Conservation (phyloP, 2,329 filamentous ascomycete species). For the Hypoxylon sp. region DNA sequence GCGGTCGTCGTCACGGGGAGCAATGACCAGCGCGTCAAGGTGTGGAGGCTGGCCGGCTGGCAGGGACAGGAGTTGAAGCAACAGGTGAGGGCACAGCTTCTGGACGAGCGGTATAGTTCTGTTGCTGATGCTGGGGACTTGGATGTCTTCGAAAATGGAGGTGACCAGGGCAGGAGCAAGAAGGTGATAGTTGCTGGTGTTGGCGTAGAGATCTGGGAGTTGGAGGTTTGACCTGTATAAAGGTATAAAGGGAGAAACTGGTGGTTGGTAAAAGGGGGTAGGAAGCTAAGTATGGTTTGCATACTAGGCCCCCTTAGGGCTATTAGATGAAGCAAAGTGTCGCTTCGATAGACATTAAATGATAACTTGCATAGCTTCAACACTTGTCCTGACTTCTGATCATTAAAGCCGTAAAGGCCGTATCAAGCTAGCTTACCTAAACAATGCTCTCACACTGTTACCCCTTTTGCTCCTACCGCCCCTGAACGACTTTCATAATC, state of each 20-base stretch:
- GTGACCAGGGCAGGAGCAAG: slow-evolving; percentile 15
- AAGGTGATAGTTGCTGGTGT: slow-evolving; percentile 49
- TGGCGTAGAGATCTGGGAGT: slow-evolving; percentile 49
- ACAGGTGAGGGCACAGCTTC: slow-evolving; percentile 55
- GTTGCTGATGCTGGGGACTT: slow-evolving; percentile 72
- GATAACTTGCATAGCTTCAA: background rate
- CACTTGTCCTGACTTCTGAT: background rate
- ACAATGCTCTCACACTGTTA: background rate
- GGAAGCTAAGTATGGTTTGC: background rate
- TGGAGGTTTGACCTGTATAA: slow-evolving; percentile 11
- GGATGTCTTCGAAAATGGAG: slow-evolving; percentile 54
- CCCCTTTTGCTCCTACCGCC: background rate
- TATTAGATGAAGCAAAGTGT: background rate
- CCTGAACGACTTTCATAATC: background rate
- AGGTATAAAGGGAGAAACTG: no score
- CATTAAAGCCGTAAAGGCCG: background rate
- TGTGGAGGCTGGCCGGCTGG: slow-evolving; percentile 61
- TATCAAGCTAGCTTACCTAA: background rate
- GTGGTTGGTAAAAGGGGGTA: background rate
- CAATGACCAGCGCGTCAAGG: slow-evolving; percentile 74
- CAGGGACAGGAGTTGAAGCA: slow-evolving; percentile 27
- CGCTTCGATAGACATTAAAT: background rate
- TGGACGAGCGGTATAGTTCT: slow-evolving; percentile 69
- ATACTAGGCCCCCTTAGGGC: background rate
- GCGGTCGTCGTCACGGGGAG: slow-evolving; percentile 62